Evolutionary conservation across 2,329 filamentous ascomycete species (phyloP).

Genomic region (Aureobasidium vineae): DNA sequence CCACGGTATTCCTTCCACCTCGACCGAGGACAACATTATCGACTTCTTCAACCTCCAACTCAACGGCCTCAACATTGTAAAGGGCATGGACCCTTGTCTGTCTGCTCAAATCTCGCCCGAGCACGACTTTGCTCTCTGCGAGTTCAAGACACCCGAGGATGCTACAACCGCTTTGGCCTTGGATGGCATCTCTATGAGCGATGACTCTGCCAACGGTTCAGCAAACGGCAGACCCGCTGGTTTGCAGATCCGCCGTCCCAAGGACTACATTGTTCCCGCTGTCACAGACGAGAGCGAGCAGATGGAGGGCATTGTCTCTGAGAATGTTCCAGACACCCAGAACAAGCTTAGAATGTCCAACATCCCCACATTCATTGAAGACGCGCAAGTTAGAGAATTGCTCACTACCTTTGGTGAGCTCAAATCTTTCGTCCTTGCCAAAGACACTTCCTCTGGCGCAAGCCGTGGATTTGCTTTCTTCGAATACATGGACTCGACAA

Average conservation of each 20-base stretch:
- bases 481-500: conserved; percentile 76
- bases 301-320: conserved; percentile 74
- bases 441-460: conserved; percentile 80
- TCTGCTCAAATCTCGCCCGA: conserved; percentile 80
- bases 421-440: conserved; percentile 87
- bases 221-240: conserved; percentile 57
- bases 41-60: conserved; percentile 95
- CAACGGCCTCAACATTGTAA: conserved; percentile 91
- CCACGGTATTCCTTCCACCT: conserved; percentile 71
- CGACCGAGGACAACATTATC: conserved; percentile 72
- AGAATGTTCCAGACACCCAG: conserved; percentile 81
- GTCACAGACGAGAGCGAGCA: conserved; percentile 69
- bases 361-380: conserved; percentile 80
- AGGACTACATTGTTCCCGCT: conserved; percentile 93
- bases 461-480: conserved; percentile 89
- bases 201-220: conserved; percentile 50
- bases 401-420: conserved; percentile 88
- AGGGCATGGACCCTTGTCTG: conserved; percentile 78
- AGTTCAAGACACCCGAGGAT: conserved; percentile 85
- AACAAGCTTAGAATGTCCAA: conserved; percentile 95
- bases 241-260: conserved; percentile 79
- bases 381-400: conserved; percentile 89
- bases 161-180: conserved; percentile 88
- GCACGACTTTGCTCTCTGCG: conserved; percentile 76
- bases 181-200: conserved; percentile 79